Evolutionary conservation across 345 rosid genomes (phyloP), one percentile per base, ranked within the genome.

Genomic region (Clarkia xantiana): DNA sequence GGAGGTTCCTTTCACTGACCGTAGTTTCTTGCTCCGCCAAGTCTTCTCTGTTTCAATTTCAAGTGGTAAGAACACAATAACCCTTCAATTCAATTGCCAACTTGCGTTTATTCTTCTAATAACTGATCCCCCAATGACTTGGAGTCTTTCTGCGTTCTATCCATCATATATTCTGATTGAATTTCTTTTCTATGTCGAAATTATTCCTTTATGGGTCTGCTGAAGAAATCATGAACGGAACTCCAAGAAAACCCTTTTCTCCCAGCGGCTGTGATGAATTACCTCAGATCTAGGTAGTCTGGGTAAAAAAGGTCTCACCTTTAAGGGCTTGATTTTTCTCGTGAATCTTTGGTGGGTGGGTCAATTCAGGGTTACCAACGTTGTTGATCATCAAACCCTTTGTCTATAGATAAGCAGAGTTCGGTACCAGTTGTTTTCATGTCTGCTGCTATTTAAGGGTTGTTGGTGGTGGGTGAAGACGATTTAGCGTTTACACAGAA

Each of bases 231-330:
- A 29, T 29, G 36, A 29, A 29, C 36, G 8, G 8, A 29, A 29
- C 4, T 23, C 29, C 3, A 3, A 3, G 4, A 3, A 7, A 29
- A 29, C 36, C 36, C 7, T 5, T 2, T 29, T 29, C 7, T 29
- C 36, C 8, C 36, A 29, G 68, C 65, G 75, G 58, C 57, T 62
- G 57, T 55, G 54, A 60, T 67, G 70, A 68, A 68, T 81, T 81
- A 57, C 82, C 71, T 66, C 60, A 62, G 77, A 76, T 81, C 80
- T 76, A 66, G 75, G 80, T 45, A 69, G 57, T 62, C 51, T 65
- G 29, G 71, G 72, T 59, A 58, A 18, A 46, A 62, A 56, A 51
- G 52, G 60, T 61, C 59, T 56, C 51, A 48, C 50, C 58, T 64
- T 75, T 62, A 62, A 47, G 56, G 57, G 47, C 49, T 48, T 53